Evolutionary conservation across 2,329 filamentous ascomycete genomes (phyloP).

Genomic region (Aspergillus piperis): DNA sequence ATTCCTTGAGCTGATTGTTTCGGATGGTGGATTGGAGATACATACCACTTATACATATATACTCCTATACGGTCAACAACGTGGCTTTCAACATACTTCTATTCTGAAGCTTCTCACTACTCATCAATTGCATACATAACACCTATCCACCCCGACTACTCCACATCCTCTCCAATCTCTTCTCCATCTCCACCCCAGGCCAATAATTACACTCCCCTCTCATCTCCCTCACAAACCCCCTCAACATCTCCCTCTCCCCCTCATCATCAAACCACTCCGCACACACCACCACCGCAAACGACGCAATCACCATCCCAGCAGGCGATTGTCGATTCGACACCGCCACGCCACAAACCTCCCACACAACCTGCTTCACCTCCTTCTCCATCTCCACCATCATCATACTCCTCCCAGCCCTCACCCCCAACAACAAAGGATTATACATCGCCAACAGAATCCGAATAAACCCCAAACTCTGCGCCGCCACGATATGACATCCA

Average conservation of each 20-base stretch:
- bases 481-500: neutral
- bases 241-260: neutral
- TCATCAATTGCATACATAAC: neutral
- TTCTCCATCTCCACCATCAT: neutral
- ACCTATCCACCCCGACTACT: neutral
- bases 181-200: neutral
- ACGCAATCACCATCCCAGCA: constrained; percentile 16
- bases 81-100: neutral
- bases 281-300: neutral
- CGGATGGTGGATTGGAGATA: neutral
- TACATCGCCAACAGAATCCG: neutral
- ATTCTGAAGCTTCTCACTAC: neutral
- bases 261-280: neutral
- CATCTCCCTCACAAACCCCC: neutral
- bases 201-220: neutral
- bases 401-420: neutral
- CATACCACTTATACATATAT: neutral
- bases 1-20: neutral
- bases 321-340: constrained; percentile 23
- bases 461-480: neutral
- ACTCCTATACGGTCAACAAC: neutral
- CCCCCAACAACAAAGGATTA: neutral
- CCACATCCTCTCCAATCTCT: neutral
- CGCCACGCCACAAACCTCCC: constrained; percentile 23
- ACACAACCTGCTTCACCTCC: constrained; percentile 32